These are phyloP conservation scores for Candida nanaspora DNA, from an alignment of 805 yeast species.

Conservation along the genomic window DNA sequence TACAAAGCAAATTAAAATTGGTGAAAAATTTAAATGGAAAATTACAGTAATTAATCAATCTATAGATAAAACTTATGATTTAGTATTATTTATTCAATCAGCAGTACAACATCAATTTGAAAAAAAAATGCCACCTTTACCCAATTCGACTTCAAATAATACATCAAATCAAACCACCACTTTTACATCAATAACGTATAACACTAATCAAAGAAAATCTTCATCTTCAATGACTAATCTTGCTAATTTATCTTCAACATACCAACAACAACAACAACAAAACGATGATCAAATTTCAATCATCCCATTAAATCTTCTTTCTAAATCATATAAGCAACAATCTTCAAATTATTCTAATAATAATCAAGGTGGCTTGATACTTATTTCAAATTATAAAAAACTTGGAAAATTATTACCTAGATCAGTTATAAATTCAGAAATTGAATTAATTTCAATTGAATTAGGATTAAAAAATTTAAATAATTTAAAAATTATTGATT, in stretches of 20 bases:
- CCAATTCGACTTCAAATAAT: slow-evolving; percentile 9
- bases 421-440: slow-evolving; percentile 55
- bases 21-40: slow-evolving; percentile 55
- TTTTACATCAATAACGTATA: background rate
- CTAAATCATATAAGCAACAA: slow-evolving; percentile 15
- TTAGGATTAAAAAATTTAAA: slow-evolving; percentile 58
- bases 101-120: slow-evolving; percentile 27
- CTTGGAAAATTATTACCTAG: slow-evolving; percentile 49
- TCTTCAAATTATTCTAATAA: slow-evolving; percentile 22
- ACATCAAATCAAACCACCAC: background rate
- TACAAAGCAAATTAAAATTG: slow-evolving; percentile 47
- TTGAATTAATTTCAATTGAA: slow-evolving; percentile 53
- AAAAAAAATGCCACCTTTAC: slow-evolving; percentile 29
- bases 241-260: too few species aligned
- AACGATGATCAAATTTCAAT: slow-evolving; percentile 21
- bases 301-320: slow-evolving; percentile 20
- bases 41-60: slow-evolving; percentile 62
- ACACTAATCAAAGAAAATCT: background rate
- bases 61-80: slow-evolving; percentile 32
- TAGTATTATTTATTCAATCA: slow-evolving; percentile 42
- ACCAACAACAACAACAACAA: too few species aligned
- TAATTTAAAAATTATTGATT: slow-evolving; percentile 61
- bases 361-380: slow-evolving; percentile 44
- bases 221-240: slow-evolving; percentile 3
- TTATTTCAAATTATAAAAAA: slow-evolving; percentile 58